phyloP scores from a whole-genome alignment of 1,284 basidiomycete species.

The Ganoderma leucocontextum region DNA sequence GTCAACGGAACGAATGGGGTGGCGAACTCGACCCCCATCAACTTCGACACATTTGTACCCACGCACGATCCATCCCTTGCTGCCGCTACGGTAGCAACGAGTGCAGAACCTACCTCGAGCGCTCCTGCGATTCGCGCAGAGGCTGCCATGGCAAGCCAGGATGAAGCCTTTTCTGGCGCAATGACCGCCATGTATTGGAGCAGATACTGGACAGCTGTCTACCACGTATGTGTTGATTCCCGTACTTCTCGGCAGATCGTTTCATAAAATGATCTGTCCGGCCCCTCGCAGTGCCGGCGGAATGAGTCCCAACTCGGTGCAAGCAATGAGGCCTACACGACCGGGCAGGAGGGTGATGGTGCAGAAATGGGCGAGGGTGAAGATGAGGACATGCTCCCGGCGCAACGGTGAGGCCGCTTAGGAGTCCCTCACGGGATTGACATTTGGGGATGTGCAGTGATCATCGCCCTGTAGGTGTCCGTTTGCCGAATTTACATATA shows the following conservation, averaged over 20 bases:
- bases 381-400: constrained; percentile 41
- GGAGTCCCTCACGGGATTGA: too few relatives aligned
- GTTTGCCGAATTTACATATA: constrained; percentile 24
- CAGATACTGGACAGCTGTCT: constrained; percentile 85
- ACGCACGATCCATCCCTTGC: constrained; percentile 68
- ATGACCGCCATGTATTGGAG: constrained; percentile 82
- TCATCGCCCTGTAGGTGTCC: constrained; percentile 27
- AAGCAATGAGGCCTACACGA: constrained; percentile 7
- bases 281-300: constrained; percentile 26
- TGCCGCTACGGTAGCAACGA: background rate
- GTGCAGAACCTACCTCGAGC: constrained; percentile 18
- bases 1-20: constrained; percentile 35
- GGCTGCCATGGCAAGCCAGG: constrained; percentile 57
- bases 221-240: constrained; percentile 59
- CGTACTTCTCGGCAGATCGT: background rate
- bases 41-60: constrained; percentile 76
- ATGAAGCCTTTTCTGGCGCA: constrained; percentile 79
- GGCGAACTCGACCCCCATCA: constrained; percentile 63
- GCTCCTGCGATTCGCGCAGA: constrained; percentile 38
- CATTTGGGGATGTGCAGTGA: background rate
- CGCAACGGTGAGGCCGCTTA: constrained; percentile 32
- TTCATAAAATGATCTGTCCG: background rate
- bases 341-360: constrained; percentile 23
- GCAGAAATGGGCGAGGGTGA: constrained; percentile 39
- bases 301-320: constrained; percentile 22